Percentiles rank a stretch among this genome's conserved stretches.
Evolutionary conservation across 768 basidiomycete genomes (phyloP).

Genomic region (Lentinula sp.): DNA sequence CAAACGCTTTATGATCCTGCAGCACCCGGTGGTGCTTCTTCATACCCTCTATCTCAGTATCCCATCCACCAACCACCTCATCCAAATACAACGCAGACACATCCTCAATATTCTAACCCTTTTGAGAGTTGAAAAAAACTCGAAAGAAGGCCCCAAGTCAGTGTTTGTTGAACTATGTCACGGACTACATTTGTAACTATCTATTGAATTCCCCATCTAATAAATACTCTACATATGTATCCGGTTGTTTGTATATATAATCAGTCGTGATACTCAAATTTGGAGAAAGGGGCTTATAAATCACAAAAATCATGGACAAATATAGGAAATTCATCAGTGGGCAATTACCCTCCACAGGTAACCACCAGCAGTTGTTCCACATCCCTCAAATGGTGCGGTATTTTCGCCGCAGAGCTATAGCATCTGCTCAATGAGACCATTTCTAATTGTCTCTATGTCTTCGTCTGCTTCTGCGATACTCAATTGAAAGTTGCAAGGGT

Average conservation of each 20-base stretch:
- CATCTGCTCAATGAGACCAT: constrained; percentile 10
- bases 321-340: too few species aligned
- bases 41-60: background rate
- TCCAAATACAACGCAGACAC: background rate
- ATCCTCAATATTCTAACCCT: constrained; percentile 3
- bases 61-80: background rate
- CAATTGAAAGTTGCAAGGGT: constrained; percentile 16
- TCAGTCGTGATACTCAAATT: too few species aligned
- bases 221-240: background rate
- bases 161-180: background rate
- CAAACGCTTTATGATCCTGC: constrained; percentile 3
- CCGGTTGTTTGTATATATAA: too few species aligned
- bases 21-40: background rate
- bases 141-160: too few species aligned
- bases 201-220: background rate
- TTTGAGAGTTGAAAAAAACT: background rate
- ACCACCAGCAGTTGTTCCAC: constrained; percentile 15
- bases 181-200: background rate
- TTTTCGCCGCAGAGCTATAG: constrained; percentile 17
- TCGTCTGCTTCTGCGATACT: constrained; percentile 12
- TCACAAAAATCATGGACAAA: too few species aligned
- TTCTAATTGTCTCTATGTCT: constrained; percentile 13
- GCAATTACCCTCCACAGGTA: constrained; percentile 11
- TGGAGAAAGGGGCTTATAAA: too few species aligned
- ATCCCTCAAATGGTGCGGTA: constrained; percentile 15